Evolutionary conservation across 257 asterid species (phyloP).

Genomic region (Voacanga thouarsii): DNA sequence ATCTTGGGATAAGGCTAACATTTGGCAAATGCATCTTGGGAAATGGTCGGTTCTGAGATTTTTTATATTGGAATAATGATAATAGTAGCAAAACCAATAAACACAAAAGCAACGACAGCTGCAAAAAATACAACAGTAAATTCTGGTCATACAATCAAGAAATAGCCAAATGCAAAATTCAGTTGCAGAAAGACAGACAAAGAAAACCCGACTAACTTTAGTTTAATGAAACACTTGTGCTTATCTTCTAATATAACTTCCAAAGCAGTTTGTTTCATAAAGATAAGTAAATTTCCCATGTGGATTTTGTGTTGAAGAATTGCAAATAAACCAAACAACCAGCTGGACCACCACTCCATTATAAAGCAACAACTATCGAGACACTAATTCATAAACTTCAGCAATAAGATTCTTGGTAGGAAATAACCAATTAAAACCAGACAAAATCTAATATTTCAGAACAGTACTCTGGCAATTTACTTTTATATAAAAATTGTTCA

Average conservation of each 20-base stretch:
- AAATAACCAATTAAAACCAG: neutral
- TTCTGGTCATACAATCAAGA: neutral
- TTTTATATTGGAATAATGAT: neutral
- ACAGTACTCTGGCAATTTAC: neutral
- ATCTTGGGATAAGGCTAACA: neutral
- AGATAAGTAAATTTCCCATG: neutral
- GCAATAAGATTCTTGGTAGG: neutral
- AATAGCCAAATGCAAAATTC: neutral
- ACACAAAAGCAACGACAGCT: neutral
- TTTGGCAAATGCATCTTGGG: neutral
- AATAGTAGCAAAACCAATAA: neutral
- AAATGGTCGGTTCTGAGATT: neutral
- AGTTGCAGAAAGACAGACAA: neutral
- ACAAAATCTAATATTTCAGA: neutral
- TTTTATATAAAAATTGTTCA: neutral
- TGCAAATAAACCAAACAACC: neutral
- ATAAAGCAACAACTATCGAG: neutral
- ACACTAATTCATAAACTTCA: neutral
- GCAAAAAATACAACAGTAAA: neutral
- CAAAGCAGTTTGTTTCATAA: neutral
- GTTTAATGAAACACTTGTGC: neutral
- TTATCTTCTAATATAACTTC: neutral
- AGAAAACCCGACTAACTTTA: neutral
- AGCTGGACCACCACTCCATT: neutral
- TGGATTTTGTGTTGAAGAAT: neutral